Evolutionary conservation across 768 basidiomycete genomes (phyloP).

Genomic region (Rhizopogon vesiculosus): DNA sequence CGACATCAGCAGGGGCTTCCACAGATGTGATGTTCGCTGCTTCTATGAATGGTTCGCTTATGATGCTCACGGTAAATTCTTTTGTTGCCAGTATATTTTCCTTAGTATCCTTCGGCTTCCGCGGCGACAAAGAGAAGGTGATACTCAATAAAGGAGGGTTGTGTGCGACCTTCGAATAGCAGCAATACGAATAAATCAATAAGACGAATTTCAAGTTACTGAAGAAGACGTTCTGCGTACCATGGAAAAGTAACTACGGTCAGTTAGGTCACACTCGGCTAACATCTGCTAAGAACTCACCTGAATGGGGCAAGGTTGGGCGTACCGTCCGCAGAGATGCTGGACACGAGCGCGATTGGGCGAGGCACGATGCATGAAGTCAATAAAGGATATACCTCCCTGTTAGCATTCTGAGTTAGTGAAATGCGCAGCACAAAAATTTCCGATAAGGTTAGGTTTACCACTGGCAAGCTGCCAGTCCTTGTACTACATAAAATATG

Average conservation of each 20-base stretch:
- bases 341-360: conserved; percentile 65
- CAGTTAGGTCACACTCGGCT: background rate
- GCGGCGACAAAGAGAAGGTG: conserved; percentile 45
- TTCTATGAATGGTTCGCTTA: conserved; percentile 62
- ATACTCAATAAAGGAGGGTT: conserved; percentile 65
- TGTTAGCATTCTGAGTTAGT: conserved; percentile 19
- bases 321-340: conserved; percentile 43
- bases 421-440: conserved; percentile 4
- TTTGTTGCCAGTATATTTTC: conserved; percentile 61
- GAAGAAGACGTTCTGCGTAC: conserved; percentile 21
- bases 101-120: conserved; percentile 53
- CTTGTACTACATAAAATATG: conserved; percentile 1
- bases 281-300: conserved; percentile 26
- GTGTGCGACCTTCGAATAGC: conserved; percentile 42
- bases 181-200: background rate
- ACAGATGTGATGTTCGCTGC: conserved; percentile 53
- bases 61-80: conserved; percentile 68
- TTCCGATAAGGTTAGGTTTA: conserved; percentile 12
- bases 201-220: background rate
- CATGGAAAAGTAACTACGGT: conserved; percentile 57
- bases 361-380: conserved; percentile 59
- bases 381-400: conserved; percentile 43
- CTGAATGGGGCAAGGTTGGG: conserved; percentile 69
- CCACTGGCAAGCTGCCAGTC: background rate
- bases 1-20: conserved; percentile 46